Conservation (phyloP, 768 basidiomycete genomes). For the Leccinellum luteum region DNA sequence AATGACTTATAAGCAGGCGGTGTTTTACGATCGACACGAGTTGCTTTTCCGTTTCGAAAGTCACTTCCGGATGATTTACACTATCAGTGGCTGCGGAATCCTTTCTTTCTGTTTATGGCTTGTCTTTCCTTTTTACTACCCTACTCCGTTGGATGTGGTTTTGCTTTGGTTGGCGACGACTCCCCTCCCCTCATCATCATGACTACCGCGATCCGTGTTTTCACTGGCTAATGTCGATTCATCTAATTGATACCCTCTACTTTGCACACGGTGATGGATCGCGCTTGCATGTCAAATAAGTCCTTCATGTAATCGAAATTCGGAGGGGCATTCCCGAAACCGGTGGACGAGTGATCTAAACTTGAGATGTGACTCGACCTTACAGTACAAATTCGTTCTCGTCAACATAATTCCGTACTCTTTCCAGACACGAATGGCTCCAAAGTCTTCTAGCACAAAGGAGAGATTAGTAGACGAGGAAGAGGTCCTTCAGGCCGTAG, state of each 20-base stretch:
- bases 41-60: constrained; percentile 33
- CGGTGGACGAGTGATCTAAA: neutral
- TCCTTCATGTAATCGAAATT: constrained; percentile 31
- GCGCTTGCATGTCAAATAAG: constrained; percentile 33
- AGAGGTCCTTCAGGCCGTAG: constrained; percentile 88
- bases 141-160: constrained; percentile 60
- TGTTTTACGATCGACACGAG: constrained; percentile 48
- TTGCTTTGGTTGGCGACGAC: constrained; percentile 54
- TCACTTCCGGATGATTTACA: constrained; percentile 36
- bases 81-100: constrained; percentile 37
- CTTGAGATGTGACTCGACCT: constrained; percentile 24
- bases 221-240: constrained; percentile 68
- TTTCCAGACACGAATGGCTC: constrained; percentile 48
- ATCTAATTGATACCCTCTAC: constrained; percentile 53
- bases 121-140: constrained; percentile 35
- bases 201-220: constrained; percentile 62
- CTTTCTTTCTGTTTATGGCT: constrained; percentile 35
- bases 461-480: constrained; percentile 73
- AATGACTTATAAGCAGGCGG: constrained; percentile 26
- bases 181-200: constrained; percentile 54
- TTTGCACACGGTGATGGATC: constrained; percentile 32
- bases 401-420: neutral
- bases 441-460: constrained; percentile 56
- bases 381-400: neutral
- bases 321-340: constrained; percentile 14